Base-by-base conservation (phyloP, 2,329 filamentous ascomycete genomes). In the Sclerotinia spermophila region DNA sequence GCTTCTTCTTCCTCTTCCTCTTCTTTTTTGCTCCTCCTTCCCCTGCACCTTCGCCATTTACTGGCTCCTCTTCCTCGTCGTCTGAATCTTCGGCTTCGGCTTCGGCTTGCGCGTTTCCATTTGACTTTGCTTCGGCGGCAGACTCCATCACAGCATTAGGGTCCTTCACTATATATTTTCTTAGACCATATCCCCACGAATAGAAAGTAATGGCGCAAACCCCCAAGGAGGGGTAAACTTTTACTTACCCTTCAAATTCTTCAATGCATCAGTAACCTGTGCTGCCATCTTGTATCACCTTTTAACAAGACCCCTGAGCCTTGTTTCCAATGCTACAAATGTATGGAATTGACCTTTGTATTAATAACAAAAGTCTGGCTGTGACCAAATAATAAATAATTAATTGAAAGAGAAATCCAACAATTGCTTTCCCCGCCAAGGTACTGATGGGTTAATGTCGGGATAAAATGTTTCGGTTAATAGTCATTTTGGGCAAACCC, bases 201-300 rank as follows among this genome's bases (percentile, higher is more conserved):
- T n/a, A 68, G 24, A 61, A 33, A 68, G 27, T 51, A 27, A 17
- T 27, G 24, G 44, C 42, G 40, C 88, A 97, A 58, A 17, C 5
- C 13, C 42, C 44, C 27, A 44, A 55, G 17, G 53, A 53, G 53
- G 61, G 69, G 69, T 67, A 19, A 10, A 45, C 51, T 40, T 68
- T 55, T 58, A 42, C 64, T 40, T 75, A 89, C 97, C 78, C 86
- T 97, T 82, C 94, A 98, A 82, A 93, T 98, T 77, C 91, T 95
- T 80, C 96, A 96, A 86, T 94, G 93, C 77, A 97, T 98, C 80
- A 93, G 96, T 62, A 44, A 73, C 67, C 71, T 76, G 75, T 27
- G 75, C 76, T 35, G 77, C 75, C 77, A 79, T 79, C 27, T 67
- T 77, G 70, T 69, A 42, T 69, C 55, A 55, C 24, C 58, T 51